Conservation (phyloP, 1,284 basidiomycete genomes). For the Lignosus rhinocerotis region DNA sequence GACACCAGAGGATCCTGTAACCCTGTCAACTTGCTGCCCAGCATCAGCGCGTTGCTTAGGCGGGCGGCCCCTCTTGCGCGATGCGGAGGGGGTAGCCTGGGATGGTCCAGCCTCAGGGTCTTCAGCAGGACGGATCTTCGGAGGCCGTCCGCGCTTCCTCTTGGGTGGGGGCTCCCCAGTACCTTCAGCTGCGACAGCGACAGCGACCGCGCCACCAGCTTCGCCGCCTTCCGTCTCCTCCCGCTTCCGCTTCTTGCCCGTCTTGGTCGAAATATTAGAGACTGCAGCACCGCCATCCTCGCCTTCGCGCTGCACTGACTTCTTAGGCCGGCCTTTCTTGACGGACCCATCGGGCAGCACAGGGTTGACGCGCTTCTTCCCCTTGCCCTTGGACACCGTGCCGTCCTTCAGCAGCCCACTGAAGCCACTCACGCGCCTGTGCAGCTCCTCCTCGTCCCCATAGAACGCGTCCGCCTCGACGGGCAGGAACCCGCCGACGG, state of each 20-base stretch:
- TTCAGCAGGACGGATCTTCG: constrained; percentile 25
- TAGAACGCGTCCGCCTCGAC: constrained; percentile 54
- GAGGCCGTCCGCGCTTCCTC: constrained; percentile 39
- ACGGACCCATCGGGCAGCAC: constrained; percentile 29
- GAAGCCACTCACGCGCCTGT: constrained; percentile 50
- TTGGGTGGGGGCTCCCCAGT: constrained; percentile 33
- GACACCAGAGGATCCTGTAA: neutral
- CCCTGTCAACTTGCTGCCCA: constrained; percentile 13
- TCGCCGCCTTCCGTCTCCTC: constrained; percentile 5
- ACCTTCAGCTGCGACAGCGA: constrained; percentile 18
- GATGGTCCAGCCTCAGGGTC: neutral
- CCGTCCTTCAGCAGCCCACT: constrained; percentile 29
- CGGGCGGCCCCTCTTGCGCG: constrained; percentile 34
- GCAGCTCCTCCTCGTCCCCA: constrained; percentile 40
- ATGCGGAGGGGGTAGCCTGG: neutral
- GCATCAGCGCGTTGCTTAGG: constrained; percentile 31
- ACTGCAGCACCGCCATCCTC: constrained; percentile 7
- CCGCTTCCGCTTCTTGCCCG: constrained; percentile 33
- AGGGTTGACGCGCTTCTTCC: constrained; percentile 30
- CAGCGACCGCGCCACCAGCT: constrained; percentile 16
- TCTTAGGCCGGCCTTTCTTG: constrained; percentile 32
- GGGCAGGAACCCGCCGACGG: constrained; percentile 54
- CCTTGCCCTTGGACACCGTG: constrained; percentile 15
- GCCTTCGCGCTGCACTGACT: constrained; percentile 8
- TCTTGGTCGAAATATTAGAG: constrained; percentile 3